These are phyloP conservation scores for Schwanniomyces vanrijiae DNA, from an alignment of 805 yeast species.

Conservation along the genomic window DNA sequence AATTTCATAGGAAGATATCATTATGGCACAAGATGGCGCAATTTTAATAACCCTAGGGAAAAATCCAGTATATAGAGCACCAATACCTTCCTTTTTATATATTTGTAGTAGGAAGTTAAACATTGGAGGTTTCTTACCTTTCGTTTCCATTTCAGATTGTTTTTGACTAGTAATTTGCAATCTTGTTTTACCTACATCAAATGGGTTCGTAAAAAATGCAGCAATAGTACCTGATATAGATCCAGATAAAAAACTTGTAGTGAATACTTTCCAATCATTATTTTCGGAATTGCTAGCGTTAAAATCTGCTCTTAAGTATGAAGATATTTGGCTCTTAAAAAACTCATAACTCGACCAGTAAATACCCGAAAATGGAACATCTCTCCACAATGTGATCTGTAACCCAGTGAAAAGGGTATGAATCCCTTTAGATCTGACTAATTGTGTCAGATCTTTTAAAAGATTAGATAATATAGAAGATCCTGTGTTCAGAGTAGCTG, in stretches of 20 bases:
- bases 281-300: constrained; percentile 3
- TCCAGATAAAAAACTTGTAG: constrained; percentile 75
- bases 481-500: constrained; percentile 37
- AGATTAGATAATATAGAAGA: constrained; percentile 44
- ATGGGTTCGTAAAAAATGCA: constrained; percentile 87
- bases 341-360: constrained; percentile 88
- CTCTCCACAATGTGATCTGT: constrained; percentile 90
- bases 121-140: constrained; percentile 51
- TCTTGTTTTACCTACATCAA: constrained; percentile 96
- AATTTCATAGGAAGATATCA: constrained; percentile 93
- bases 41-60: constrained; percentile 85
- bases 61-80: constrained; percentile 84
- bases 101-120: constrained; percentile 64
- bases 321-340: constrained; percentile 29
- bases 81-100: constrained; percentile 68
- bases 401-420: constrained; percentile 78
- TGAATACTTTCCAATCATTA: constrained; percentile 47
- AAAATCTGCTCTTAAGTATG: constrained; percentile 22
- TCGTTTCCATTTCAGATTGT: constrained; percentile 6
- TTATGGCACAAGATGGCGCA: constrained; percentile 97
- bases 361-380: constrained; percentile 93
- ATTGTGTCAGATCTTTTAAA: constrained; percentile 51
- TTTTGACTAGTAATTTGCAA: constrained; percentile 59
- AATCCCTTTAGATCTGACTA: constrained; percentile 57
- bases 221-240: constrained; percentile 82